Percentiles rank a stretch among this genome's conserved stretches.
Evolutionary conservation across 768 basidiomycete genomes (phyloP).

Genomic region (Termitomyces sp.): DNA sequence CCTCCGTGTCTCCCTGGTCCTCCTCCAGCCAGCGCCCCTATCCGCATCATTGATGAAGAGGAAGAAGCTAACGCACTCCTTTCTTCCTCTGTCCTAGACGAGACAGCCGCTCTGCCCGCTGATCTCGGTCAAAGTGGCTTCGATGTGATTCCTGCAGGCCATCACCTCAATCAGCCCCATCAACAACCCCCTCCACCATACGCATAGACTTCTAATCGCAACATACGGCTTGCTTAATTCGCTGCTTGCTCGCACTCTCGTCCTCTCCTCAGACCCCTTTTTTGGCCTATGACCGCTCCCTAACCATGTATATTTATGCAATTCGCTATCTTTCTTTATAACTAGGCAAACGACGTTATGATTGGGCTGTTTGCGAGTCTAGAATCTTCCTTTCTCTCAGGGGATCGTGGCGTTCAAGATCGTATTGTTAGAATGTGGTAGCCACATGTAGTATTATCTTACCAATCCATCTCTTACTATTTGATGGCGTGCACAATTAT

Average conservation of each 20-base stretch:
- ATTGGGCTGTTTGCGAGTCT: not conserved
- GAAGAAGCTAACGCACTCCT: conserved; percentile 54
- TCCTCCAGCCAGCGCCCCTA: conserved; percentile 23
- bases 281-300: not conserved
- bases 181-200: conserved; percentile 4
- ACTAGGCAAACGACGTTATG: not conserved
- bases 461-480: not conserved
- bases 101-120: conserved; percentile 79
- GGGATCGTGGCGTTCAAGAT: not conserved
- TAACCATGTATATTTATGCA: not conserved
- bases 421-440: not conserved
- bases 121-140: conserved; percentile 82
- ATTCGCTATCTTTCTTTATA: not conserved
- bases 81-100: conserved; percentile 50
- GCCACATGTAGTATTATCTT: not conserved
- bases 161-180: conserved; percentile 18
- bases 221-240: not conserved
- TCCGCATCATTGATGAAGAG: conserved; percentile 48
- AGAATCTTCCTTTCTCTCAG: not conserved
- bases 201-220: not conserved
- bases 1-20: conserved; percentile 64
- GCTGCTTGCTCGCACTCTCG: not conserved
- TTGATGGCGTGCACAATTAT: too few species aligned
- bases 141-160: conserved; percentile 68
- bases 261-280: not conserved